Evolutionary conservation across 2,329 filamentous ascomycete genomes (phyloP).

Genomic region (Erysiphe pulchra): DNA sequence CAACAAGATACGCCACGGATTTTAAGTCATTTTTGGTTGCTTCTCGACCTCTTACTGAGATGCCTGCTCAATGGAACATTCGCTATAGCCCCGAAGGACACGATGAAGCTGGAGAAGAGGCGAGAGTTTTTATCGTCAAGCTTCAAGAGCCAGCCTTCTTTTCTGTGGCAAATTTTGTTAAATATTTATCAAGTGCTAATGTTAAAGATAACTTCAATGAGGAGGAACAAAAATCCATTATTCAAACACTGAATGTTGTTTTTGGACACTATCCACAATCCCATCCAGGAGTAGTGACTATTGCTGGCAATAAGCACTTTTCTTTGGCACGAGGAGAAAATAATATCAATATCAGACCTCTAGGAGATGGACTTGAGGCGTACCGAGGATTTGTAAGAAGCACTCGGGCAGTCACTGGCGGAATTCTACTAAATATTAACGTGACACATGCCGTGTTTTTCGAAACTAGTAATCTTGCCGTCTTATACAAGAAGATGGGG

Average conservation of each 20-base stretch:
- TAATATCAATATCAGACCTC: neutral
- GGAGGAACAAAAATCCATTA: constrained; percentile 11
- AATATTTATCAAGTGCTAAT: neutral
- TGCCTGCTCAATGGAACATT: neutral
- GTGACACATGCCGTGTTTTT: constrained; percentile 1
- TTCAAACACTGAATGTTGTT: constrained; percentile 1
- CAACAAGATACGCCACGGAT: constrained; percentile 7
- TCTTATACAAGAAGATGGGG: neutral
- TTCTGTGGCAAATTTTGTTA: neutral
- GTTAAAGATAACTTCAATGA: neutral
- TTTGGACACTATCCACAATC: constrained; percentile 2
- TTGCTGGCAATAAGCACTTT: constrained; percentile 1
- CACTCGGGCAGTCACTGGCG: neutral
- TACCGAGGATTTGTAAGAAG: constrained; percentile 1
- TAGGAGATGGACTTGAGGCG: constrained; percentile 1
- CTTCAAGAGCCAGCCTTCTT: neutral
- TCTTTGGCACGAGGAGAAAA: constrained; percentile 3
- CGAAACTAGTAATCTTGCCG: neutral
- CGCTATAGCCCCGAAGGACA: neutral
- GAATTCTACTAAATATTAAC: constrained; percentile 1
- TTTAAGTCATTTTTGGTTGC: constrained; percentile 1
- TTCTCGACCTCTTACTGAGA: neutral
- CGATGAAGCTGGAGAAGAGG: neutral
- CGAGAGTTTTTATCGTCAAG: neutral
- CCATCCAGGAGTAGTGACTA: neutral